Conservation (phyloP, 768 basidiomycete genomes). For the Aureoboletus auriporus region DNA sequence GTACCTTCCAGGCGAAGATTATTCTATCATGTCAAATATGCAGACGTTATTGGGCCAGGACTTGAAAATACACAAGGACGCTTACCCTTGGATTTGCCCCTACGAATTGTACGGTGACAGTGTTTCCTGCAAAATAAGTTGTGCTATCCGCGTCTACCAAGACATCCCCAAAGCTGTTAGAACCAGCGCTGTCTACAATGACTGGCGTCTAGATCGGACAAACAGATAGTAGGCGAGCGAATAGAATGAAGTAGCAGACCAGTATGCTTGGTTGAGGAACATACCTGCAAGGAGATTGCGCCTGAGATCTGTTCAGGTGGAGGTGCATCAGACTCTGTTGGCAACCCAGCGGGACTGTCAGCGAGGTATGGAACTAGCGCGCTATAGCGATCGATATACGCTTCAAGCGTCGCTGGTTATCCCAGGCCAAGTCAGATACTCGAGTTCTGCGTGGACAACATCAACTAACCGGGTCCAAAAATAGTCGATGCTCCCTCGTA, state of each 20-base stretch:
- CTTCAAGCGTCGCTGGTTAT: slow-evolving; percentile 62
- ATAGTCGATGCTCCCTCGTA: slow-evolving; percentile 82
- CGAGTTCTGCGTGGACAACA: background rate
- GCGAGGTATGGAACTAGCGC: slow-evolving; percentile 62
- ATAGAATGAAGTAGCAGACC: background rate
- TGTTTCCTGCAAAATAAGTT: slow-evolving; percentile 53
- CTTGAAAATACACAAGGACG: slow-evolving; percentile 1
- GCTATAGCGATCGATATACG: slow-evolving; percentile 74
- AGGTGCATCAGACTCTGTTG: slow-evolving; percentile 54
- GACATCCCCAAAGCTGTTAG: slow-evolving; percentile 60
- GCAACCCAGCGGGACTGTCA: slow-evolving; percentile 40
- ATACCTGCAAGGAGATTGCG: slow-evolving; percentile 66
- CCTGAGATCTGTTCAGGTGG: slow-evolving; percentile 60
- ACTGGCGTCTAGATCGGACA: slow-evolving; percentile 46
- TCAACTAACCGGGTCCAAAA: slow-evolving; percentile 63
- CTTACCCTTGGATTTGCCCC: slow-evolving; percentile 76
- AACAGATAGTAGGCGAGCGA: background rate
- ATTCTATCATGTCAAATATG: slow-evolving; percentile 42
- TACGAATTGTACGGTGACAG: slow-evolving; percentile 60
- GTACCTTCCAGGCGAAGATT: slow-evolving; percentile 72
- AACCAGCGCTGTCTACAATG: slow-evolving; percentile 53
- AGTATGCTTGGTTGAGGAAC: background rate
- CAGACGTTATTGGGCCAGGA: background rate
- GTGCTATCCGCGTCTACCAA: slow-evolving; percentile 48
- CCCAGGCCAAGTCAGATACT: background rate